These are phyloP conservation scores for Cryphonectria carpinicola DNA, from an alignment of 2,329 filamentous ascomycete species.

Conservation along the genomic window DNA sequence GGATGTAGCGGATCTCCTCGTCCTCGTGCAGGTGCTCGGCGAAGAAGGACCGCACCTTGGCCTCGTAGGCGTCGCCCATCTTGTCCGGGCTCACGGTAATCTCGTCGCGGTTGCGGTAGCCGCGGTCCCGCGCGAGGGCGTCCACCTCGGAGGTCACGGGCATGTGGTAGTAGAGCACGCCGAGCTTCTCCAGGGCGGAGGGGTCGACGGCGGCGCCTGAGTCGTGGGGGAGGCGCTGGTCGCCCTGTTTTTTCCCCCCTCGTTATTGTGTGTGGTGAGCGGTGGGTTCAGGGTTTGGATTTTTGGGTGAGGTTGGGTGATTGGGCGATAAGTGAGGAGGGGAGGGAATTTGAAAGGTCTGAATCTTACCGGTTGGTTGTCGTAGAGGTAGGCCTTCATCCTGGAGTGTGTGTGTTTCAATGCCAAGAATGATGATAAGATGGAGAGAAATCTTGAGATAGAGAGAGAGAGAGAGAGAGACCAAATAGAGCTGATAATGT, in stretches of 20 bases:
- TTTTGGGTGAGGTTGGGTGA: not conserved
- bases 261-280: not conserved
- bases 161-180: constrained; percentile 78
- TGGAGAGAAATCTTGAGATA: not conserved
- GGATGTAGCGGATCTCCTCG: constrained; percentile 95
- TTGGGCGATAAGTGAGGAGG: constrained; percentile 20
- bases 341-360: constrained; percentile 19
- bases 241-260: constrained; percentile 62
- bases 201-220: constrained; percentile 71
- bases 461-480: too few species aligned
- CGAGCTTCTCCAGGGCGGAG: constrained; percentile 71
- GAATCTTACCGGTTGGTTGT: constrained; percentile 54
- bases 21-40: constrained; percentile 96
- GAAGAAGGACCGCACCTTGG: constrained; percentile 94
- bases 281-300: not conserved
- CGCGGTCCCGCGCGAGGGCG: constrained; percentile 71
- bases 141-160: constrained; percentile 70
- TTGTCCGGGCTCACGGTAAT: constrained; percentile 84
- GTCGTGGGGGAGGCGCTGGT: constrained; percentile 90
- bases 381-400: constrained; percentile 64
- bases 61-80: constrained; percentile 87
- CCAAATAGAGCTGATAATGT: not conserved
- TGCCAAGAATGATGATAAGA: not conserved
- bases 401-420: constrained; percentile 29
- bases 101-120: constrained; percentile 94